A percentile compares a stretch with the other conserved stretches of the same genome.
phyloP scores from a whole-genome alignment of 2,329 filamentous ascomycete genomes.

The Paraconiothyrium sp. region DNA sequence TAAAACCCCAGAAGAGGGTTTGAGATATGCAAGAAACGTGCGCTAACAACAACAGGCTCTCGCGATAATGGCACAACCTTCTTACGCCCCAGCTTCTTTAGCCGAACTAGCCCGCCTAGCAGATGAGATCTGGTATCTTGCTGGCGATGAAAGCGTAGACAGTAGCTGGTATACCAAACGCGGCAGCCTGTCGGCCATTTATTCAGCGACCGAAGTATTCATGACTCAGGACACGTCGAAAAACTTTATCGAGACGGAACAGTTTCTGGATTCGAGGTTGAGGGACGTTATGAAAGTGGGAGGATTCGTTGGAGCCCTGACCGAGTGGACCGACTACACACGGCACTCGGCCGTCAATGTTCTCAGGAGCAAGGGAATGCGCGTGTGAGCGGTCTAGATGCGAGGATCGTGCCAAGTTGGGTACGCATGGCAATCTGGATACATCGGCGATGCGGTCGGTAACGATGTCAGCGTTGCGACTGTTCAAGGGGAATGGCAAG shows the following conservation, averaged over 20 bases:
- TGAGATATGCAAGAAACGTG: constrained; percentile 40
- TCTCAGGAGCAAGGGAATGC: constrained; percentile 85
- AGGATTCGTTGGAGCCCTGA: constrained; percentile 68
- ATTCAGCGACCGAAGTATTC: constrained; percentile 81
- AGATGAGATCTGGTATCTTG: constrained; percentile 92
- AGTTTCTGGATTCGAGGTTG: constrained; percentile 80
- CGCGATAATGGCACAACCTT: constrained; percentile 87
- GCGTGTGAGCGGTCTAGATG: constrained; percentile 65
- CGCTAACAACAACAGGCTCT: constrained; percentile 69
- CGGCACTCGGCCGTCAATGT: constrained; percentile 80
- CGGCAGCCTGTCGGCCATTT: constrained; percentile 70
- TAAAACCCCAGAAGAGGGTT: neutral
- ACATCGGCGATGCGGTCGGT: constrained; percentile 10
- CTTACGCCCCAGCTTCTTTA: constrained; percentile 77
- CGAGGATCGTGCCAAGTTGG: neutral
- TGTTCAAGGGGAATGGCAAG: neutral
- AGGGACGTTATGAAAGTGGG: constrained; percentile 73
- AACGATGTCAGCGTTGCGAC: neutral
- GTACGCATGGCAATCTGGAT: neutral
- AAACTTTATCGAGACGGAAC: constrained; percentile 78
- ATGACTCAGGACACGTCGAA: constrained; percentile 88
- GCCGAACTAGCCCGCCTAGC: constrained; percentile 81
- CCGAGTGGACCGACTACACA: constrained; percentile 85
- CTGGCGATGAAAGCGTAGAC: constrained; percentile 84
- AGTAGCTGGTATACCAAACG: constrained; percentile 86